These are phyloP conservation scores for Alopecurus myosuroides DNA, from an alignment of 176 grass and related monocot genomes.

Conservation along the genomic window DNA sequence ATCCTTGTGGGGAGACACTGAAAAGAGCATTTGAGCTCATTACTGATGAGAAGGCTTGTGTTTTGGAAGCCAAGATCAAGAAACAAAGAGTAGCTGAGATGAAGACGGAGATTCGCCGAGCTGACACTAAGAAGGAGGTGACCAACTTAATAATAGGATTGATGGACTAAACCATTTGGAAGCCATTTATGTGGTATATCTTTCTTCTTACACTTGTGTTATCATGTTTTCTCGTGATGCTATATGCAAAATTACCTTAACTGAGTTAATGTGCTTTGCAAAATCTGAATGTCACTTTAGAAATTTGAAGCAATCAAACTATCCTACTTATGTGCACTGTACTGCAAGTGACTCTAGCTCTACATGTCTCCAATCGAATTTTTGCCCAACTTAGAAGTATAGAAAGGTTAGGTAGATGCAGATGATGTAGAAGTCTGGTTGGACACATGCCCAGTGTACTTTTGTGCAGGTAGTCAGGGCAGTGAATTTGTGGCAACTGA, in stretches of 20 bases:
- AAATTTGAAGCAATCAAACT: not conserved
- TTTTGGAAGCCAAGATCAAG: slow-evolving; percentile 25
- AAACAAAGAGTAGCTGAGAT: not conserved
- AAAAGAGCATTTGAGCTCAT: slow-evolving; percentile 37
- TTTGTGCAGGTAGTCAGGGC: not conserved
- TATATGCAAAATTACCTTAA: not conserved
- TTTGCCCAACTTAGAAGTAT: not conserved
- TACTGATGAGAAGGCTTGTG: slow-evolving; percentile 27
- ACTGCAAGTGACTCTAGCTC: not conserved
- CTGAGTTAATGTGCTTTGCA: not conserved
- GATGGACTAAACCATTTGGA: not conserved
- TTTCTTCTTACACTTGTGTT: not conserved
- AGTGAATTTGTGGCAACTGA: not conserved
- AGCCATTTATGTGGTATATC: slow-evolving; percentile 13
- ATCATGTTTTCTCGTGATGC: not conserved
- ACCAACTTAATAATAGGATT: not conserved
- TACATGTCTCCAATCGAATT: not conserved
- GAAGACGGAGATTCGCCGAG: not conserved
- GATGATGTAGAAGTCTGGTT: not conserved
- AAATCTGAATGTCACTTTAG: not conserved
- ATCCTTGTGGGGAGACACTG: slow-evolving; percentile 31
- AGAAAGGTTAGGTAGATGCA: not conserved
- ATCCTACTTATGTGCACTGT: not conserved
- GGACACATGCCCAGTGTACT: not conserved
- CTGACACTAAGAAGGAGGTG: slow-evolving; percentile 14